phyloP scores from a whole-genome alignment of 2,329 filamentous ascomycete genomes.

The Zymoseptoria crescenta region DNA sequence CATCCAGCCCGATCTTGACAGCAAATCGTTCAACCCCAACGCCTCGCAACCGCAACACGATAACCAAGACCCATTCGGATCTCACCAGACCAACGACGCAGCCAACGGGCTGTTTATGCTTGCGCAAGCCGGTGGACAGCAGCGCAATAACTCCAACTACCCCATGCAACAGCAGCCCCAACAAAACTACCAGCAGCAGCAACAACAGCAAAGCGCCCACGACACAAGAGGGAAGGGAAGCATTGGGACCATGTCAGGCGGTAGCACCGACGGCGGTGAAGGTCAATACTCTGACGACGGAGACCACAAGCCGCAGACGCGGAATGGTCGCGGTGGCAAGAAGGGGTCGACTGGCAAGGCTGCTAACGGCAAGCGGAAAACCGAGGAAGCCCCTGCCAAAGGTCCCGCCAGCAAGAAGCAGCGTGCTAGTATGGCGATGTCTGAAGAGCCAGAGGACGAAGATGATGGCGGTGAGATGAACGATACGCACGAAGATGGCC shows the following conservation, averaged over 20 bases:
- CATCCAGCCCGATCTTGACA: conserved; percentile 32
- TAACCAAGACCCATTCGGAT: conserved; percentile 62
- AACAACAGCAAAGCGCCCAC: conserved; percentile 26
- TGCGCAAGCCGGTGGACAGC: conserved; percentile 60
- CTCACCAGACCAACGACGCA: conserved; percentile 85
- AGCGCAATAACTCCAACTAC: conserved; percentile 41
- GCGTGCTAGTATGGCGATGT: conserved; percentile 50
- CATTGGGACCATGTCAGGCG: conserved; percentile 53
- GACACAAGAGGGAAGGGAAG: conserved; percentile 38
- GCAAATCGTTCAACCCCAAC: conserved; percentile 48
- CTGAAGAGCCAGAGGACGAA: conserved; percentile 42
- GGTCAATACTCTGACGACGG: conserved; percentile 64
- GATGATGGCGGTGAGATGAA: conserved; percentile 47
- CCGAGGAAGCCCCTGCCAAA: conserved; percentile 61
- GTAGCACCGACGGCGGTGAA: conserved; percentile 39
- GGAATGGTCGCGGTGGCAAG: conserved; percentile 59
- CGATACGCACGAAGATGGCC: conserved; percentile 44
- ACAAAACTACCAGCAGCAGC: conserved; percentile 42
- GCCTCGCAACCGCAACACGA: conserved; percentile 29
- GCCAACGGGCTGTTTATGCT: conserved; percentile 91
- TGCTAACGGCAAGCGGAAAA: conserved; percentile 67
- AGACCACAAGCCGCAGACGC: conserved; percentile 55
- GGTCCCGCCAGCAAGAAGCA: conserved; percentile 62
- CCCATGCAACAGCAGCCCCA: conserved; percentile 34
- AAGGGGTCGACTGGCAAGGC: conserved; percentile 49